phyloP scores from a whole-genome alignment of 129 eudicot species.

The carrot (Daucus carota) region DNA sequence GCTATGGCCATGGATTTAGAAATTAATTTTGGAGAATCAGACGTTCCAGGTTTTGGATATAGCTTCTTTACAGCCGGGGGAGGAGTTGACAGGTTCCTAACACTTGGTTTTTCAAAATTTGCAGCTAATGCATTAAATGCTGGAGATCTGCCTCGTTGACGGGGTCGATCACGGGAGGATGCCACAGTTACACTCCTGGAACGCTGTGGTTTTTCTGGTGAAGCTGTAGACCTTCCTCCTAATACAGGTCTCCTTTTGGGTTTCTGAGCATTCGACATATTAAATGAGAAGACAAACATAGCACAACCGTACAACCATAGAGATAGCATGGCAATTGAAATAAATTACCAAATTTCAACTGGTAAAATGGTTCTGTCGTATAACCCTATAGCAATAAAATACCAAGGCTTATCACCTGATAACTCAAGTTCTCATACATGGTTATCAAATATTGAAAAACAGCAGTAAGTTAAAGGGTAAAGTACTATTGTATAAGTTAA shows the following conservation, averaged over 20 bases:
- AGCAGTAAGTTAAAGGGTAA: neutral
- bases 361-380: neutral
- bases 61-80: conserved; percentile 77
- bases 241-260: conserved; percentile 79
- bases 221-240: conserved; percentile 63
- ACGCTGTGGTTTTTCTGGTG: conserved; percentile 85
- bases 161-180: conserved; percentile 70
- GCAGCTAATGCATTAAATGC: conserved; percentile 97
- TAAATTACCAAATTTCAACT: neutral
- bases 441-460: neutral
- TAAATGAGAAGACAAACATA: neutral
- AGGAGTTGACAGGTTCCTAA: conserved; percentile 91
- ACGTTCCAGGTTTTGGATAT: conserved; percentile 51
- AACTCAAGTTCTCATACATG: neutral
- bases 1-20: conserved; percentile 60
- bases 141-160: conserved; percentile 94
- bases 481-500: neutral
- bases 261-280: conserved; percentile 46
- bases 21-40: conserved; percentile 43
- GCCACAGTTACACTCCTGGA: conserved; percentile 62
- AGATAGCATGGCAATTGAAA: neutral
- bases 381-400: neutral
- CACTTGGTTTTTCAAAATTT: conserved; percentile 67
- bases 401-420: neutral
- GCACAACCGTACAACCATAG: neutral